Percentiles rank a stretch among this genome's conserved stretches.
phyloP scores from a whole-genome alignment of 2,329 filamentous ascomycete species.

The Tolypocladium inflatum region DNA sequence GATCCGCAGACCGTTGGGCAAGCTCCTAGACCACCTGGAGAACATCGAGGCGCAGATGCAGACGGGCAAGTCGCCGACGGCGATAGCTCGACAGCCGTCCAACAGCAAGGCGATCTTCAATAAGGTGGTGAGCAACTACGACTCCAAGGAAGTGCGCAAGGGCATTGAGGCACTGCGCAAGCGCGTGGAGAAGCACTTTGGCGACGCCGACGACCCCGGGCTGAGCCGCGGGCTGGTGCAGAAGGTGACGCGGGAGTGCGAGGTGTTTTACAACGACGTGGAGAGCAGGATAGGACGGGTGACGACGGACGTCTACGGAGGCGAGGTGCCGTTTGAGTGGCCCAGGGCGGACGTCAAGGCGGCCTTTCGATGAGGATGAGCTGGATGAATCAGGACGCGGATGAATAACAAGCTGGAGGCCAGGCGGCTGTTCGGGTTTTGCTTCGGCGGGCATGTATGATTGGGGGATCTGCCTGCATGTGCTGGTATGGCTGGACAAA shows the following conservation, averaged over 20 bases:
- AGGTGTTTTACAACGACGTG: constrained; percentile 52
- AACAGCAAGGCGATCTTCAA: constrained; percentile 78
- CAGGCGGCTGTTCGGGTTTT: not conserved
- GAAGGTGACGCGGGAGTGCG: constrained; percentile 51
- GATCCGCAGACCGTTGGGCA: constrained; percentile 80
- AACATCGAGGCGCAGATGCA: constrained; percentile 68
- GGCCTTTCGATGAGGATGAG: constrained; percentile 34
- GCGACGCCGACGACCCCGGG: constrained; percentile 69
- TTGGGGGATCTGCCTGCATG: not conserved
- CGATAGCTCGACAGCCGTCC: constrained; percentile 70
- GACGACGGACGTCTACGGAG: constrained; percentile 54
- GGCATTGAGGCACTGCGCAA: constrained; percentile 86
- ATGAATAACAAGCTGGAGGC: not conserved
- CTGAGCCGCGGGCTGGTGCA: constrained; percentile 49
- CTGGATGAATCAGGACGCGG: not conserved
- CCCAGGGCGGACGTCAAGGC: constrained; percentile 52
- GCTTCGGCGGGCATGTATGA: not conserved
- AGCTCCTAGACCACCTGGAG: constrained; percentile 84
- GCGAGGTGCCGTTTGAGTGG: constrained; percentile 58
- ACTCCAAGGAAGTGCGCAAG: constrained; percentile 75
- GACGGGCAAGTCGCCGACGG: constrained; percentile 46
- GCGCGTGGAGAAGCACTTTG: constrained; percentile 95
- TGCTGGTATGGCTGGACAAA: not conserved
- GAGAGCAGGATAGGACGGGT: constrained; percentile 51
- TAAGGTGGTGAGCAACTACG: constrained; percentile 73